Conservation (phyloP, 2,329 filamentous ascomycete species). For the Bipolaris cookei region DNA sequence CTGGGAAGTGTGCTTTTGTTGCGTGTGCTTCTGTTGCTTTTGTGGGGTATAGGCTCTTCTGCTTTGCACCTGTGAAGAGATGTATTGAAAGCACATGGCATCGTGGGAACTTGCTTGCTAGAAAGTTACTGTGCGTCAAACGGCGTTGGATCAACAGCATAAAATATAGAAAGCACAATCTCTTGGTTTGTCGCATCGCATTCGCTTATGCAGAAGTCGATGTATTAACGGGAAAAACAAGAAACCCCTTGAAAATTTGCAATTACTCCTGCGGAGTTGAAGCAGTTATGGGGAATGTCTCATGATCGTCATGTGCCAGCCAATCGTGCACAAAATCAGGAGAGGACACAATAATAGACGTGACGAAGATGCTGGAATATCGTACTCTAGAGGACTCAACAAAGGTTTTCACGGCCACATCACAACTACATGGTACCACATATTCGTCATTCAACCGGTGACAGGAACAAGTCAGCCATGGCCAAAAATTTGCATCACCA, state of each 20-base stretch:
- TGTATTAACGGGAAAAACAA: background rate
- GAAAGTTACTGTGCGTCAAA: conserved; percentile 16
- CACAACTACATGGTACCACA: background rate
- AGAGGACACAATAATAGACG: background rate
- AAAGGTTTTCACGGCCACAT: background rate
- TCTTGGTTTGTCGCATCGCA: background rate
- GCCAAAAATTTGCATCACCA: conserved; percentile 17
- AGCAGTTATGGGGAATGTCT: background rate
- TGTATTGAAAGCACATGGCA: background rate
- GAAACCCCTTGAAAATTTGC: background rate
- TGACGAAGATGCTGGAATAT: background rate
- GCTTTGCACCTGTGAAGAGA: conserved; percentile 24
- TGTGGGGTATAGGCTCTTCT: conserved; percentile 23
- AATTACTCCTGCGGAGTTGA: background rate
- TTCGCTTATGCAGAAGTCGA: background rate
- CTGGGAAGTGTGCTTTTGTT: conserved; percentile 22
- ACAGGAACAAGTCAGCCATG: conserved; percentile 13
- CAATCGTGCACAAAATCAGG: background rate
- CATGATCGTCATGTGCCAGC: background rate
- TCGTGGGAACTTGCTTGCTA: conserved; percentile 6
- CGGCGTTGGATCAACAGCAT: conserved; percentile 13
- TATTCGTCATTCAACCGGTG: background rate
- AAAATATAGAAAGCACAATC: background rate
- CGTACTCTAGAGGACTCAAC: background rate
- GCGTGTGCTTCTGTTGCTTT: conserved; percentile 20